These are phyloP conservation scores for Penicillium sp. DNA, from an alignment of 2,329 filamentous ascomycete genomes.

Conservation along the genomic window DNA sequence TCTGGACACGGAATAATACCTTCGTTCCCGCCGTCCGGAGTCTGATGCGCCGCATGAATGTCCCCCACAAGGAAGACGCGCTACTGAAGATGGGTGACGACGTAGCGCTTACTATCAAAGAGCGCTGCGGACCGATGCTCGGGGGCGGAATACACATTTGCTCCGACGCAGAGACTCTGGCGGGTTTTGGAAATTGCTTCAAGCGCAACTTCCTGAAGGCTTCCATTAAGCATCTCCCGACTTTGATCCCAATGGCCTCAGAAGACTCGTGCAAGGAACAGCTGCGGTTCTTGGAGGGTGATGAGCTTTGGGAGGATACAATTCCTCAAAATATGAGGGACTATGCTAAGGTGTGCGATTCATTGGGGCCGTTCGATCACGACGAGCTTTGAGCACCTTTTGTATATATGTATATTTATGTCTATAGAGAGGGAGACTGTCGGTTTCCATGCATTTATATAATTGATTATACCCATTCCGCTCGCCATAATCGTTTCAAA, in stretches of 20 bases:
- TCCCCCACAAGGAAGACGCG: conserved; percentile 32
- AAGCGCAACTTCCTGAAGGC: conserved; percentile 36
- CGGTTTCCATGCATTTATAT: not conserved
- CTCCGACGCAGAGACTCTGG: conserved; percentile 32
- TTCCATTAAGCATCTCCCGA: conserved; percentile 31
- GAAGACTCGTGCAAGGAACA: conserved; percentile 35
- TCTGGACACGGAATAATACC: conserved; percentile 40
- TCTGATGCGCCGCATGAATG: conserved; percentile 32
- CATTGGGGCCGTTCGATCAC: conserved; percentile 22
- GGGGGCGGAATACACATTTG: conserved; percentile 36
- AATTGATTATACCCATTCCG: not conserved
- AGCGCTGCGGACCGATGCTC: conserved; percentile 32
- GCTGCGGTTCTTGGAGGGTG: conserved; percentile 30
- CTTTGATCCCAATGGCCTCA: conserved; percentile 33
- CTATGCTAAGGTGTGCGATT: conserved; percentile 34
- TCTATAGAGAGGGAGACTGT: not conserved
- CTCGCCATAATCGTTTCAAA: not conserved
- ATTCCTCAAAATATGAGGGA: conserved; percentile 39
- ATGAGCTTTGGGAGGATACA: conserved; percentile 35
- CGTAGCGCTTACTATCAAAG: conserved; percentile 37
- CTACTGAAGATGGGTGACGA: conserved; percentile 37
- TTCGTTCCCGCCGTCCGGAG: conserved; percentile 38
- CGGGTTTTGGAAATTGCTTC: conserved; percentile 38
- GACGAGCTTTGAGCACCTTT: conserved; percentile 20
- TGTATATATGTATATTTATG: conserved; percentile 2